A percentile compares a stretch with the other conserved stretches of the same genome.
Evolutionary conservation across 2,329 filamentous ascomycete genomes (phyloP).

Genomic region (Ascochyta clinopodiicola): DNA sequence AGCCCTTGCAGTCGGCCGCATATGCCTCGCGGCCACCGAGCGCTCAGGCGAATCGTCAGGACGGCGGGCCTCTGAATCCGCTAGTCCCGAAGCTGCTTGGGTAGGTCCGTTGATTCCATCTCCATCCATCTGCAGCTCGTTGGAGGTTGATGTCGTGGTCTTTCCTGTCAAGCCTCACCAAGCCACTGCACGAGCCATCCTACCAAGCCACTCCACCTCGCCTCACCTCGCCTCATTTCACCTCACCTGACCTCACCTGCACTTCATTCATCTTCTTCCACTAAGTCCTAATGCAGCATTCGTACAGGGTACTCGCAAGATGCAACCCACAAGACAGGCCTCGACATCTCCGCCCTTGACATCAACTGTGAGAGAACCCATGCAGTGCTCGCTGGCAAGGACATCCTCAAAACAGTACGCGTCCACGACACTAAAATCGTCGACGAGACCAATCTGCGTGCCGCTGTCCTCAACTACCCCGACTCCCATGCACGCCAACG

Average conservation of each 20-base stretch:
- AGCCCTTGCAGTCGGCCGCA: conserved; percentile 55
- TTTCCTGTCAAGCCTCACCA: background rate
- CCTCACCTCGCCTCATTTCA: background rate
- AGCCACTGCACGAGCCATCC: too few species aligned
- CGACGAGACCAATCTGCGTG: conserved; percentile 69
- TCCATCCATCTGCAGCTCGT: background rate
- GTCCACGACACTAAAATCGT: conserved; percentile 63
- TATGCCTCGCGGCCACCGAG: conserved; percentile 62
- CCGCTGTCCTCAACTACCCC: conserved; percentile 65
- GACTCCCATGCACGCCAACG: conserved; percentile 59
- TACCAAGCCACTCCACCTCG: background rate
- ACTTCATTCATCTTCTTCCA: background rate
- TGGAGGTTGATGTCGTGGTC: background rate
- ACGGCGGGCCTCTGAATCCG: conserved; percentile 45
- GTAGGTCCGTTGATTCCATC: conserved; percentile 30
- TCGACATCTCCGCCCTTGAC: conserved; percentile 68
- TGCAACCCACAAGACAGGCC: conserved; percentile 67
- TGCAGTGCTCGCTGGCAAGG: conserved; percentile 68
- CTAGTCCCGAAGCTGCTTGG: conserved; percentile 46
- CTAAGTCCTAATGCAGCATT: conserved; percentile 36
- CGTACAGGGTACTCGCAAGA: conserved; percentile 60
- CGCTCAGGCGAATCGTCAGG: conserved; percentile 53
- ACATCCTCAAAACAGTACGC: conserved; percentile 70
- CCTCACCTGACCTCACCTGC: background rate
- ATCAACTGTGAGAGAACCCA: conserved; percentile 68